Evolutionary conservation across 2,329 filamentous ascomycete genomes (phyloP), one percentile per base, ranked within the genome.

Genomic region (Colletotrichum aenigma): DNA sequence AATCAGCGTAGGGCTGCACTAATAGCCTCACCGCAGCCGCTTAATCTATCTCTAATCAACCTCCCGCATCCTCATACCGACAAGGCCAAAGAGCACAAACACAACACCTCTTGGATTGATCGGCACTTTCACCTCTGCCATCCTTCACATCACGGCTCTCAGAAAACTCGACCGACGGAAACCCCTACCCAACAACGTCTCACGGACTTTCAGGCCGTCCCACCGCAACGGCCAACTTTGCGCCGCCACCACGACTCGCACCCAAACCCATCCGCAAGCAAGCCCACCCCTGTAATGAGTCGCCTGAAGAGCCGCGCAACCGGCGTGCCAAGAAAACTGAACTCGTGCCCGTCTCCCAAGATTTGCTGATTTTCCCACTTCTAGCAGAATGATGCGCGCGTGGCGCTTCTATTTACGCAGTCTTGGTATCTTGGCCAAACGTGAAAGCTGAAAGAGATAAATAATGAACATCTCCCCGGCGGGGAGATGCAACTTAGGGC

Each of bases 401-500:
- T 52, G 21, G 30, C 28, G 61, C 52, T 71, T 71, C 67, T 71
- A 66, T 71, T 66, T 66, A 18, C n/a, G 24, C 18, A 3, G 16
- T 12, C 52, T 71, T 71, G 61, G 43, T 26, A 66, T 71, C 67
- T 71, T 66, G 72, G 72, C 61, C 30, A 61, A 71, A 71, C 68
- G 13, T 13, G 60, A 7, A 32, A 5, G 12, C 4, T 36, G n/a
- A 34, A n/a, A 6, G 60, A 36, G 32, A 24, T 36, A 24, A 38
- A 7, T 15, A 13, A 16, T n/a, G 18, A 10, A 24, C 21, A 21
- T 24, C 15, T 62, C 21, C 18, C 32, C 26, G 18, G 15, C 30
- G 12, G 60, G 7, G 32, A 5, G 26, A 13, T 18, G 30, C 13
- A 1, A 38, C 8, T 26, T 38, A 16, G 34, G 32, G 16, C 60